phyloP scores from a whole-genome alignment of 441 rosid species.

The Populus trichocarpa region DNA sequence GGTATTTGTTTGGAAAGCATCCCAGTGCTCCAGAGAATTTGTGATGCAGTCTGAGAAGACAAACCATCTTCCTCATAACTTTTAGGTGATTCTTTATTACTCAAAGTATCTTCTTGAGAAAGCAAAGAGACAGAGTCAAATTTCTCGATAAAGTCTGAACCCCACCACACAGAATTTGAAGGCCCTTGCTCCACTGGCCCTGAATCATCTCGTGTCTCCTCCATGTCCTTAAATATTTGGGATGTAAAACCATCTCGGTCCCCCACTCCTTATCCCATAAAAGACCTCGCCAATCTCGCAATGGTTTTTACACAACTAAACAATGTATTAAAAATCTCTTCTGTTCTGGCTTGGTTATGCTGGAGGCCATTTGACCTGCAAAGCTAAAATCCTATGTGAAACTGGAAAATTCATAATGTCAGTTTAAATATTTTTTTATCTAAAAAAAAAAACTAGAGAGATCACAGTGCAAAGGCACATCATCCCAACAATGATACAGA shows the following conservation, averaged over 20 bases:
- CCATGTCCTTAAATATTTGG: slow-evolving; percentile 64
- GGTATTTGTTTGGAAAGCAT: slow-evolving; percentile 81
- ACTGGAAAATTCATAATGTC: slow-evolving; percentile 1
- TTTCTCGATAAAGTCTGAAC: slow-evolving; percentile 78
- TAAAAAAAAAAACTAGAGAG: background rate
- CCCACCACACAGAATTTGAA: slow-evolving; percentile 76
- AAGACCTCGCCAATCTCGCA: slow-evolving; percentile 25
- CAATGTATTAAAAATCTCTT: slow-evolving; percentile 29
- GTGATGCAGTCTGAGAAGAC: slow-evolving; percentile 75
- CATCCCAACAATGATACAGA: background rate
- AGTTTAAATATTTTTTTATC: background rate
- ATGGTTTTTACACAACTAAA: slow-evolving; percentile 34
- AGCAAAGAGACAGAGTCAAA: slow-evolving; percentile 75
- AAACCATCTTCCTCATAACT: slow-evolving; percentile 60
- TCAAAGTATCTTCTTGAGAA: slow-evolving; percentile 70
- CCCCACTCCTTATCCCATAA: slow-evolving; percentile 57
- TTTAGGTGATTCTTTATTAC: slow-evolving; percentile 57
- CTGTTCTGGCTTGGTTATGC: slow-evolving; percentile 31
- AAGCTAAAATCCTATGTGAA: slow-evolving; percentile 14
- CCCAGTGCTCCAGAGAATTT: slow-evolving; percentile 92
- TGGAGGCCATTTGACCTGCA: slow-evolving; percentile 58
- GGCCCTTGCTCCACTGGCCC: slow-evolving; percentile 72
- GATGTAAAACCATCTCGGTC: slow-evolving; percentile 55
- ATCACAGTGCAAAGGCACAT: background rate
- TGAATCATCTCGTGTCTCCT: slow-evolving; percentile 70